These are phyloP conservation scores for Croton laevigatus DNA, from an alignment of 441 rosid genomes.

Conservation along the genomic window DNA sequence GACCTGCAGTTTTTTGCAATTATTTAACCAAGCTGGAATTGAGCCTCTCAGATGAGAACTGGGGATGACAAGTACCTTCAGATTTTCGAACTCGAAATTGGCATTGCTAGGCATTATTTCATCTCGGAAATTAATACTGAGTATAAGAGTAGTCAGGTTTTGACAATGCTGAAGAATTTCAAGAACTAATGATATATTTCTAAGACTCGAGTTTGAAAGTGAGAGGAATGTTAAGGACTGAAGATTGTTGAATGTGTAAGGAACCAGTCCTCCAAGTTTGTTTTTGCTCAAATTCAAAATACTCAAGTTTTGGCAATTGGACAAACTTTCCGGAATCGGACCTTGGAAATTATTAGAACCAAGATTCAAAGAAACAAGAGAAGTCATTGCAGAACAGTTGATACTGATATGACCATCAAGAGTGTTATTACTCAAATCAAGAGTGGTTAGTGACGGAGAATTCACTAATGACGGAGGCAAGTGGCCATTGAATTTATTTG, in stretches of 20 bases:
- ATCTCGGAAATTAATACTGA: not conserved
- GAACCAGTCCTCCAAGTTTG: conserved; percentile 12
- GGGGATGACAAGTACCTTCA: conserved; percentile 1
- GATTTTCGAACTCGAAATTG: conserved; percentile 3
- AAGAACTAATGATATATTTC: conserved; percentile 17
- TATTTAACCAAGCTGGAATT: conserved; percentile 17
- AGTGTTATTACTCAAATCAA: conserved; percentile 5
- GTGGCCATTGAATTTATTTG: conserved; percentile 7
- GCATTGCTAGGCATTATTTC: conserved; percentile 12
- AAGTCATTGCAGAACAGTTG: conserved; percentile 20
- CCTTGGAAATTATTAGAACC: conserved; percentile 16
- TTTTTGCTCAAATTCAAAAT: not conserved
- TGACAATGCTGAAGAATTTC: conserved; percentile 12
- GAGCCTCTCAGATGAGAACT: conserved; percentile 2
- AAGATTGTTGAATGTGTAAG: conserved; percentile 14
- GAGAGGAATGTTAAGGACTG: conserved; percentile 6
- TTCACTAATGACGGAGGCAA: conserved; percentile 13
- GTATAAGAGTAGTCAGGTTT: conserved; percentile 8
- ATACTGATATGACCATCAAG: conserved; percentile 1
- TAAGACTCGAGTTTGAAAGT: not conserved
- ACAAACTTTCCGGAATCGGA: not conserved
- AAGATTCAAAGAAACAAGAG: not conserved
- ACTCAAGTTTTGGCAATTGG: conserved; percentile 7
- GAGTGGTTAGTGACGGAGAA: conserved; percentile 7
- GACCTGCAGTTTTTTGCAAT: conserved; percentile 2